phyloP scores from a whole-genome alignment of 2,329 filamentous ascomycete species.

The Chaetomium strumarium region DNA sequence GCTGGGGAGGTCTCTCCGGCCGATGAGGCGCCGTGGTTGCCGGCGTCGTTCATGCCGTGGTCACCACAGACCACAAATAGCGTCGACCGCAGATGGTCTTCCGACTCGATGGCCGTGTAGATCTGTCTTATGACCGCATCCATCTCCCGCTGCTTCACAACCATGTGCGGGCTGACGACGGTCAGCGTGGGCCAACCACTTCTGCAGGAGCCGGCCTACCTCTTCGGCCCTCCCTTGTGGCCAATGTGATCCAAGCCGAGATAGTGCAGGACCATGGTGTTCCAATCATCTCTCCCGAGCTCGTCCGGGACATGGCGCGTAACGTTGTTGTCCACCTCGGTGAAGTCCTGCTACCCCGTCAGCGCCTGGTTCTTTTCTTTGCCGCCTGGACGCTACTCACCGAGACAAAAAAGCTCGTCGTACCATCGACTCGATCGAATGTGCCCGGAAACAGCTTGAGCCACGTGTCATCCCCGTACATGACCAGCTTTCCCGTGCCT shows the following conservation, averaged over 20 bases:
- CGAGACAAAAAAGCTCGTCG: slow-evolving; percentile 96
- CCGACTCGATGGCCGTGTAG: slow-evolving; percentile 66
- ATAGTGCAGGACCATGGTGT: slow-evolving; percentile 90
- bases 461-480: slow-evolving; percentile 99
- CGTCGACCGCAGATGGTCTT: slow-evolving; percentile 67
- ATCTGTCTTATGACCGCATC: slow-evolving; percentile 72
- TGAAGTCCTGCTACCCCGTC: slow-evolving; percentile 68
- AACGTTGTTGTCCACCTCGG: slow-evolving; percentile 95
- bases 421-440: slow-evolving; percentile 84
- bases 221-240: slow-evolving; percentile 85
- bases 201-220: slow-evolving; percentile 41
- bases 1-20: slow-evolving; percentile 92
- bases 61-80: slow-evolving; percentile 85
- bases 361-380: slow-evolving; percentile 7
- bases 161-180: slow-evolving; percentile 69
- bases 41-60: slow-evolving; percentile 99
- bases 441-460: slow-evolving; percentile 88
- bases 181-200: slow-evolving; percentile 5
- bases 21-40: slow-evolving; percentile 92
- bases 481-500: slow-evolving; percentile 67
- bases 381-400: slow-evolving; percentile 44
- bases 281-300: slow-evolving; percentile 75
- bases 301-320: slow-evolving; percentile 81
- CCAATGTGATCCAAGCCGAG: slow-evolving; percentile 95
- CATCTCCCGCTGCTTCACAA: slow-evolving; percentile 92